These are phyloP conservation scores for Pezizomycotina sp. DNA, from an alignment of 2,329 filamentous ascomycete species.

Conservation along the genomic window DNA sequence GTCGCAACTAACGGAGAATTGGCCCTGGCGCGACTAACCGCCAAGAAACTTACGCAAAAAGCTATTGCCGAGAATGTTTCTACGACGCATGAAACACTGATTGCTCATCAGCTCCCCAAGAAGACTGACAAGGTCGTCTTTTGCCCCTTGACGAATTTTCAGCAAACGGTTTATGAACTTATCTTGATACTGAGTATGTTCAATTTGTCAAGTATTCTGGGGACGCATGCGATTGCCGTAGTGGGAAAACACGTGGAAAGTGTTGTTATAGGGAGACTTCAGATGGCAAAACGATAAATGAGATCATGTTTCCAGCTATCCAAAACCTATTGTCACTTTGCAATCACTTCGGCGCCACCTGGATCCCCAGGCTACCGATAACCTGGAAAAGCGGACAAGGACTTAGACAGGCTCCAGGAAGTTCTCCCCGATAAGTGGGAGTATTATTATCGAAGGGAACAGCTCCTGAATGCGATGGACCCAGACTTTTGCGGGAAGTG, in stretches of 20 bases:
- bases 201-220: constrained; percentile 50
- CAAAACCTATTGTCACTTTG: constrained; percentile 69
- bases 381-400: constrained; percentile 59
- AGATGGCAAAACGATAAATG: constrained; percentile 51
- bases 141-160: constrained; percentile 69
- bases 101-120: constrained; percentile 80
- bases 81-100: constrained; percentile 78
- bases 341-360: constrained; percentile 79
- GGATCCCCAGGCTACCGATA: constrained; percentile 54
- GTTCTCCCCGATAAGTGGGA: constrained; percentile 63
- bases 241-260: constrained; percentile 56
- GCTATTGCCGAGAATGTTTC: constrained; percentile 73
- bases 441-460: constrained; percentile 56
- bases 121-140: constrained; percentile 93
- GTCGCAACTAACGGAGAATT: constrained; percentile 28
- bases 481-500: constrained; percentile 93
- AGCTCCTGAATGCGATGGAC: constrained; percentile 64
- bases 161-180: constrained; percentile 66
- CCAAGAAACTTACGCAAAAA: constrained; percentile 72
- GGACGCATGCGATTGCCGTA: constrained; percentile 53
- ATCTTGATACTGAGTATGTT: constrained; percentile 57
- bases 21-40: constrained; percentile 51
- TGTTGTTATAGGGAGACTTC: constrained; percentile 53
- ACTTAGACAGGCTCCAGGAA: constrained; percentile 54
- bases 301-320: constrained; percentile 71